A percentile compares a stretch with the other conserved stretches of the same genome.
These are phyloP conservation scores for Ophiostoma sp. DNA, from an alignment of 2,329 filamentous ascomycete genomes.

Conservation along the genomic window DNA sequence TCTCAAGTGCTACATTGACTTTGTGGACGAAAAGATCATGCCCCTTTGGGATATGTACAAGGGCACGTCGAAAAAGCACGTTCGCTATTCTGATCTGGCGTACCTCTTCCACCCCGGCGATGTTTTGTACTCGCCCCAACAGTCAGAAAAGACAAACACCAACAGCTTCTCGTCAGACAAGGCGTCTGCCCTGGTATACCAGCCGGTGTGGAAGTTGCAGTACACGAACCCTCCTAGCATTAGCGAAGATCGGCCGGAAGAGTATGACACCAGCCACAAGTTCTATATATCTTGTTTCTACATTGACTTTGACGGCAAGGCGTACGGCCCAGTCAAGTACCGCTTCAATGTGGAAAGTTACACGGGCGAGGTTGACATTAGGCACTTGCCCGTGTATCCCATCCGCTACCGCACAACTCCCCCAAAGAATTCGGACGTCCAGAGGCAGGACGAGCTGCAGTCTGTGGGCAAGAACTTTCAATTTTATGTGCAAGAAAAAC, in stretches of 20 bases:
- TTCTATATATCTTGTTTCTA: conserved; percentile 33
- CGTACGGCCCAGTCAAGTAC: conserved; percentile 38
- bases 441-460: neutral
- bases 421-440: neutral
- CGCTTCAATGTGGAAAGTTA: conserved; percentile 38
- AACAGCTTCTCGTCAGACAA: neutral
- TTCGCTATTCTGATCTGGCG: conserved; percentile 42
- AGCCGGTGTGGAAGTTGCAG: conserved; percentile 2
- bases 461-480: conserved; percentile 22
- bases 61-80: conserved; percentile 26
- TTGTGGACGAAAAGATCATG: conserved; percentile 41
- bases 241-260: neutral
- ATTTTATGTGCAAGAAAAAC: conserved; percentile 34
- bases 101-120: conserved; percentile 40
- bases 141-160: conserved; percentile 15
- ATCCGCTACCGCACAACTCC: neutral
- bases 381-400: neutral
- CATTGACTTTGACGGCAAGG: conserved; percentile 40
- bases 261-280: neutral
- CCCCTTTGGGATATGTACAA: conserved; percentile 33
- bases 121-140: conserved; percentile 38
- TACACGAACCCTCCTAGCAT: neutral
- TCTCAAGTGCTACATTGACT: conserved; percentile 42
- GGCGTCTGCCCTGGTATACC: neutral
- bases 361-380: conserved; percentile 32